These are phyloP conservation scores for Fusarium floridanum DNA, from an alignment of 2,329 filamentous ascomycete species.

Conservation along the genomic window DNA sequence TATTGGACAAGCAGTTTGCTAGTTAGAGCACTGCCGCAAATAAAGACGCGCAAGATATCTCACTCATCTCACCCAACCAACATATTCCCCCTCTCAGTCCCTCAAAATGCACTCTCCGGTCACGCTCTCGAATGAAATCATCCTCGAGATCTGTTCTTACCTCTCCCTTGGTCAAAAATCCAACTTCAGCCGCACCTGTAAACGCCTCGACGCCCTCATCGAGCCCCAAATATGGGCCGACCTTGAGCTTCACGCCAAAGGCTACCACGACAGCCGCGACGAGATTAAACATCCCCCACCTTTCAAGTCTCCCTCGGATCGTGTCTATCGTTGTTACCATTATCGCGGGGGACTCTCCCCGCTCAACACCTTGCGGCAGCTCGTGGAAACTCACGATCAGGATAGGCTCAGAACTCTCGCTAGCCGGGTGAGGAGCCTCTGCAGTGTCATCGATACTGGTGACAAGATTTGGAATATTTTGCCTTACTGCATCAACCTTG, in stretches of 20 bases:
- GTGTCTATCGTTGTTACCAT: neutral
- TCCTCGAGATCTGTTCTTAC: neutral
- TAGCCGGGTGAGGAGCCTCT: slow-evolving; percentile 7
- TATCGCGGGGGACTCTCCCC: neutral
- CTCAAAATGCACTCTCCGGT: neutral
- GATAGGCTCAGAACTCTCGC: neutral
- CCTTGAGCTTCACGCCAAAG: slow-evolving; percentile 26
- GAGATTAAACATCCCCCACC: slow-evolving; percentile 12
- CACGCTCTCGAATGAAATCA: slow-evolving; percentile 1
- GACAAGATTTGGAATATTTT: slow-evolving; percentile 24
- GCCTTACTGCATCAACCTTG: slow-evolving; percentile 22
- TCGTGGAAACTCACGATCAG: neutral
- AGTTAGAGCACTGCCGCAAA: neutral
- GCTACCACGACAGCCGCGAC: slow-evolving; percentile 16
- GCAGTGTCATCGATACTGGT: neutral
- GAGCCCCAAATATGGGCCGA: slow-evolving; percentile 30
- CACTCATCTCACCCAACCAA: neutral
- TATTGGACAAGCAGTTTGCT: neutral
- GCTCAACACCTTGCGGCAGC: neutral
- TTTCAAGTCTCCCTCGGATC: neutral
- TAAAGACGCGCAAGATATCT: neutral
- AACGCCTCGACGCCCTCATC: neutral
- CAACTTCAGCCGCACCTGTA: slow-evolving; percentile 8
- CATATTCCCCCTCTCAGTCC: neutral
- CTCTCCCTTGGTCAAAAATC: neutral